Evolutionary conservation across 768 basidiomycete species (phyloP), one percentile per base, ranked within the genome.

Genomic region (Mycena amicta): DNA sequence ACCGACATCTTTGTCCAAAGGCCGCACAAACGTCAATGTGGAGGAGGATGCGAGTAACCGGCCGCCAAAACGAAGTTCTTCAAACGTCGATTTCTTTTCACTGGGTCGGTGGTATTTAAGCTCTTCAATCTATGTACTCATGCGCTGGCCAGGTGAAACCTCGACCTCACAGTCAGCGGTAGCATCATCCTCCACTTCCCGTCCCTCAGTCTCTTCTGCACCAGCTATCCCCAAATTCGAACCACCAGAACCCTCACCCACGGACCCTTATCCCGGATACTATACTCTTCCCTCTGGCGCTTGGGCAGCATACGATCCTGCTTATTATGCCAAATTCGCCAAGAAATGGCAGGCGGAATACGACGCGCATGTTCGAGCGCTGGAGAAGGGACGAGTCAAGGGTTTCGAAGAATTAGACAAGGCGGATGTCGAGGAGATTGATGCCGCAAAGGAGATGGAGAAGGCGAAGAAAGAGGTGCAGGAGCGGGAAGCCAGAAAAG

Each of bases 201-300:
- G 69, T 15, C 67, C 74, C 22, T 66, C 77, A 5, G 49, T 84
- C 15, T 88, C 88, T 22, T 84, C 92, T 23, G 92, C 92, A 0
- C 92, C 92, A 4, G 71, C 70, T 15, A 70, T 93, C 12, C 81
- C 87, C 4, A 84, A 83, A 43, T 92, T 87, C 62, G 77, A 82
- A 40, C 84, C 87, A 0, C 92, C 91, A 1, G 85, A 87, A 52
- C 92, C 93, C 1, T 88, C 86, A 5, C 82, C 83, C 3, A 77
- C 78, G 6, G 93, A 94, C 67, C 83, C 84, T 16, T 92, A 93
- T 70, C 93, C 93, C 1, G 93, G 93, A 5, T 95, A 94, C 74
- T 93, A 94, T 65, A 86, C 88, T 53, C 80, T 89, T 20, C 91
- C 93, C 0, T 88, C 90, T 5, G 93, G 93, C 18, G 72, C 80